These are phyloP conservation scores for Psidium friedrichsthalianum DNA, from an alignment of 345 rosid species.

Conservation along the genomic window DNA sequence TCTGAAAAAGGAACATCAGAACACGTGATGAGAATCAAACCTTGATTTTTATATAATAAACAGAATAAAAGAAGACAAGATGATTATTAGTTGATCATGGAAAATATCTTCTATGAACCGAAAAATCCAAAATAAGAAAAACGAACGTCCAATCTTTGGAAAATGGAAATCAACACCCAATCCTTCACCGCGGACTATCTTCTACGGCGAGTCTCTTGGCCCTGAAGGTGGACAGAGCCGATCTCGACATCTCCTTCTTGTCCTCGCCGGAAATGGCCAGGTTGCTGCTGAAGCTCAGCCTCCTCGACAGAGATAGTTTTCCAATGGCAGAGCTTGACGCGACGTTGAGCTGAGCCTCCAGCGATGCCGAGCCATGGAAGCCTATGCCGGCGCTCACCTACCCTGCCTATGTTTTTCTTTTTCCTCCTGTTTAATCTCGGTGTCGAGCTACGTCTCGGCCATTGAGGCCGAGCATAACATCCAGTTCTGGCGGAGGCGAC, in stretches of 20 bases:
- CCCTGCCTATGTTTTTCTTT: too few relatives aligned
- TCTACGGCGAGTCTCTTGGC: neutral
- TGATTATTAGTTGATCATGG: too few relatives aligned
- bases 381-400: too few relatives aligned
- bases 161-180: too few relatives aligned
- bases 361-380: neutral
- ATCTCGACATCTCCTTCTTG: neutral
- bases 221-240: neutral
- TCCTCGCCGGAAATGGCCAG: neutral
- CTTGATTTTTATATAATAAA: too few relatives aligned
- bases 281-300: neutral
- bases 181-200: neutral
- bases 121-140: too few relatives aligned
- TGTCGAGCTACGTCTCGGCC: neutral
- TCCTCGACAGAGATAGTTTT: neutral
- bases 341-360: neutral
- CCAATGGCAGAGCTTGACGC: neutral
- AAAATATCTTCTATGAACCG: too few relatives aligned
- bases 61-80: too few relatives aligned
- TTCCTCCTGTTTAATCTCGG: neutral
- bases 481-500: neutral
- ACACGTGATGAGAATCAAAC: too few relatives aligned
- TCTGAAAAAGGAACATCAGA: neutral
- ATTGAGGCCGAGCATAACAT: neutral
- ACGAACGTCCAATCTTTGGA: too few relatives aligned